phyloP scores from a whole-genome alignment of 768 basidiomycete genomes.

The Mycena vitilis region DNA sequence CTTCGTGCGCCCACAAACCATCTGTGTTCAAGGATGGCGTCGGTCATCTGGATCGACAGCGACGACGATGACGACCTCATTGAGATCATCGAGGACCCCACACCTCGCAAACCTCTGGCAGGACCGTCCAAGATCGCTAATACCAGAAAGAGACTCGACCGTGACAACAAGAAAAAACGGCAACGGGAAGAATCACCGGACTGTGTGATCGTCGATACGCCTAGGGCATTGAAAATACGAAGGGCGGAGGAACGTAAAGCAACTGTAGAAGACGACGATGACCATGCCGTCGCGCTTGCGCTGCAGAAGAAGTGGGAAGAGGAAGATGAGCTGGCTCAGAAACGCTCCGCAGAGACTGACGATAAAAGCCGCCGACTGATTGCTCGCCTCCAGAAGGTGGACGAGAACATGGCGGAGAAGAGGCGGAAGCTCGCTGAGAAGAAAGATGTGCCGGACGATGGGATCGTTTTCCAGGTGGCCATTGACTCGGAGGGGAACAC shows the following conservation, averaged over 20 bases:
- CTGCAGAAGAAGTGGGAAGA: conserved; percentile 30
- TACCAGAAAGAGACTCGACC: background rate
- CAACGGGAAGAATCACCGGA: background rate
- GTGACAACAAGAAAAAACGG: conserved; percentile 14
- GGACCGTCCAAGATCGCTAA: conserved; percentile 23
- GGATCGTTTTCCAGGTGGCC: conserved; percentile 23
- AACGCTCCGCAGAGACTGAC: conserved; percentile 12
- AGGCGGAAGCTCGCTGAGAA: conserved; percentile 12
- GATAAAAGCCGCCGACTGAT: conserved; percentile 14
- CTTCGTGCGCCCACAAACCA: background rate
- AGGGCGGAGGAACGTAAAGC: background rate
- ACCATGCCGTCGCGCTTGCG: conserved; percentile 24
- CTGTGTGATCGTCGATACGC: conserved; percentile 17
- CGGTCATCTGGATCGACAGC: conserved; percentile 32
- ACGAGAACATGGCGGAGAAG: conserved; percentile 25
- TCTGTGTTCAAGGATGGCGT: background rate
- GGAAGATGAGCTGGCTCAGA: conserved; percentile 18
- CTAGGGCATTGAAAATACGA: background rate
- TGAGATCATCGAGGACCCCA: conserved; percentile 22
- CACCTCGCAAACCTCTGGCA: conserved; percentile 23
- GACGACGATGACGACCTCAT: conserved; percentile 28
- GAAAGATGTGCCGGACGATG: conserved; percentile 26
- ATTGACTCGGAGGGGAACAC: conserved; percentile 31
- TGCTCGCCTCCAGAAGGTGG: conserved; percentile 26
- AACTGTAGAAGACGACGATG: conserved; percentile 6